phyloP scores from a whole-genome alignment of 345 rosid genomes.

The Luvunga scandens region DNA sequence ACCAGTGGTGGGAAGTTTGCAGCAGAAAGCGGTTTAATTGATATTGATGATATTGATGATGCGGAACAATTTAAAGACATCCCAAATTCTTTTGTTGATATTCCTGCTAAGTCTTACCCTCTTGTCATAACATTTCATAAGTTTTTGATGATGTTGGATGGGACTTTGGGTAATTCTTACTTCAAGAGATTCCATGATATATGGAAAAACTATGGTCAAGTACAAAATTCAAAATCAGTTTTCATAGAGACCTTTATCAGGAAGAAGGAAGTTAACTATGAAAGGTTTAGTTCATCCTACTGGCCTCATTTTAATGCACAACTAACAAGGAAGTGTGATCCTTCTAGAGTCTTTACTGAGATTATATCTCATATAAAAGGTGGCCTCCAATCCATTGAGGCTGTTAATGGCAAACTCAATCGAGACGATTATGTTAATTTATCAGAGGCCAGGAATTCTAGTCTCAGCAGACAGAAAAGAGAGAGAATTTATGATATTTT shows the following conservation, averaged over 20 bases:
- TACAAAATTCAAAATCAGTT: slow-evolving; percentile 21
- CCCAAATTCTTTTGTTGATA: slow-evolving; percentile 40
- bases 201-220: slow-evolving; percentile 22
- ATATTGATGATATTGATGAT: slow-evolving; percentile 30
- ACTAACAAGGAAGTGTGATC: slow-evolving; percentile 37
- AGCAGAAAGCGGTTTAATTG: slow-evolving; percentile 11
- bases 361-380: too few relatives aligned
- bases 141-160: slow-evolving; percentile 63
- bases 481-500: slow-evolving; percentile 36
- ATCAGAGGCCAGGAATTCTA: slow-evolving; percentile 38
- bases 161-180: slow-evolving; percentile 43
- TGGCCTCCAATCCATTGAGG: slow-evolving; percentile 27
- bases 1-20: slow-evolving; percentile 24
- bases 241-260: slow-evolving; percentile 31
- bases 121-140: slow-evolving; percentile 51
- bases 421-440: slow-evolving; percentile 33
- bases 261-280: slow-evolving; percentile 44
- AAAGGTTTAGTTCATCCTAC: slow-evolving; percentile 40
- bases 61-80: slow-evolving; percentile 35
- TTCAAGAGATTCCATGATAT: slow-evolving; percentile 40
- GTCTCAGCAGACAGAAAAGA: slow-evolving; percentile 28
- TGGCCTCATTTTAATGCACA: slow-evolving; percentile 44
- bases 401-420: slow-evolving; percentile 28
- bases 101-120: slow-evolving; percentile 38
- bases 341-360: too few relatives aligned